Base-by-base conservation (phyloP, 23 red algal species). In the Gracilaria caudata region DNA sequence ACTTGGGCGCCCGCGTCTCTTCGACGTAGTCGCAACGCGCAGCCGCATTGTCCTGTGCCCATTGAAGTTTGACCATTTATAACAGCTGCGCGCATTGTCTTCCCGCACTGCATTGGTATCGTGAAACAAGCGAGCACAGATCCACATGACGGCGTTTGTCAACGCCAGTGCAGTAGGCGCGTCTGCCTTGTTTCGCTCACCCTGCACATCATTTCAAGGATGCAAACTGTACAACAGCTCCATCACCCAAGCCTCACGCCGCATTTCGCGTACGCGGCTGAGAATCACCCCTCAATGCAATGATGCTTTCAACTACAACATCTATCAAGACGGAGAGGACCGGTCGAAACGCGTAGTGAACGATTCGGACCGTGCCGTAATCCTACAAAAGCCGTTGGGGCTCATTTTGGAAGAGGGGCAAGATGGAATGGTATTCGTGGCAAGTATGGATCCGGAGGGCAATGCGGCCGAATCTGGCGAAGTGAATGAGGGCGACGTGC, bases 371-470 rank as follows among this genome's bases (percentile, higher is more conserved):
- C 81, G 93, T 36, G 13, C 88, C n/a, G 93, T 92, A 2, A 61
- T 60, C 20, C 82, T 99, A 17, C 64, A 87, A 73, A 99, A 99
- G 56, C 97, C 97, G 5, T 78, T 99, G 0, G 97, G 97, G 19
- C 40, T 99, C 20, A 76, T 94, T 17, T 85, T 99, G 77, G 97
- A 95, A 74, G 97, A 99, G 57, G 89, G 84, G 10, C 92, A 99
- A 72, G 97, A 99, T 73, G 97, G 97, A 57, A 99, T 99, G 97
- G 93, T 95, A 16, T 95, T 95, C 73, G 83, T 99, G 4, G 97
- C 97, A 0, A 90, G 84, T 46, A 90, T 99, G 4, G 88, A 95
- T 53, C 93, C 92, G 10, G 88, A 84, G n/a, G 93, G 97, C 81
- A 99, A 99, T 58, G 97, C 97, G 5, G 90, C 92, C 21, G 78